These are phyloP conservation scores for Podospora bellae-mahoneyi DNA, from an alignment of 495 filamentous ascomycete species.

Conservation along the genomic window DNA sequence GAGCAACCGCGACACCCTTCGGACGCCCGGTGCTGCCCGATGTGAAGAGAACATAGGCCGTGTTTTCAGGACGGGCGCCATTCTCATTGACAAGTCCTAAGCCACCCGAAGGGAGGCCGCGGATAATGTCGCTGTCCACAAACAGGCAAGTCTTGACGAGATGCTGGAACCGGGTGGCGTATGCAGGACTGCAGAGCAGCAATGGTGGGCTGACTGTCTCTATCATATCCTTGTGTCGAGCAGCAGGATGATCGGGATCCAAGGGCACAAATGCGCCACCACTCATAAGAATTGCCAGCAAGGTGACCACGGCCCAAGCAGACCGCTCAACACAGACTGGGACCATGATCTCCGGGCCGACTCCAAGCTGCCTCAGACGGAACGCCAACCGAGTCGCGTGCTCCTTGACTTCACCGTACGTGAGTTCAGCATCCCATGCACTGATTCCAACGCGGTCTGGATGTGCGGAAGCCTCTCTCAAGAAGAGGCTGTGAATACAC, in stretches of 20 bases:
- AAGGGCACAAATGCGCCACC: constrained; percentile 57
- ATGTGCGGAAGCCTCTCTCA: constrained; percentile 44
- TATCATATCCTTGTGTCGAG: constrained; percentile 42
- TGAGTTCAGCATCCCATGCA: constrained; percentile 58
- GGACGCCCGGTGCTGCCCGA: constrained; percentile 58
- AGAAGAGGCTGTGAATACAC: constrained; percentile 38
- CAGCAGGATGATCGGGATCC: constrained; percentile 51
- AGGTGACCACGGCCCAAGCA: constrained; percentile 44
- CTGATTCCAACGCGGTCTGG: constrained; percentile 30
- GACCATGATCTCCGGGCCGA: constrained; percentile 49
- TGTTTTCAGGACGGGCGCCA: constrained; percentile 16
- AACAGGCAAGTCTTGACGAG: constrained; percentile 13
- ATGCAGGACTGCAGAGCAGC: constrained; percentile 24
- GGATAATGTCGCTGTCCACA: constrained; percentile 18
- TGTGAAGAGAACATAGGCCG: constrained; percentile 54
- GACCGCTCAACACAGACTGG: constrained; percentile 58
- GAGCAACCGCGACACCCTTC: constrained; percentile 42
- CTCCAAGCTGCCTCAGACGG: constrained; percentile 35
- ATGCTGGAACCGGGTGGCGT: constrained; percentile 14
- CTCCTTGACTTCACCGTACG: constrained; percentile 49
- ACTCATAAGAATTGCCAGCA: constrained; percentile 49
- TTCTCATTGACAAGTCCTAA: not conserved
- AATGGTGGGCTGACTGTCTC: constrained; percentile 32
- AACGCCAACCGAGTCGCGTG: constrained; percentile 36
- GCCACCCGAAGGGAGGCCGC: constrained; percentile 9